Conservation (phyloP, 1,284 basidiomycete species). For the Cryptococcus jaspeensis region DNA sequence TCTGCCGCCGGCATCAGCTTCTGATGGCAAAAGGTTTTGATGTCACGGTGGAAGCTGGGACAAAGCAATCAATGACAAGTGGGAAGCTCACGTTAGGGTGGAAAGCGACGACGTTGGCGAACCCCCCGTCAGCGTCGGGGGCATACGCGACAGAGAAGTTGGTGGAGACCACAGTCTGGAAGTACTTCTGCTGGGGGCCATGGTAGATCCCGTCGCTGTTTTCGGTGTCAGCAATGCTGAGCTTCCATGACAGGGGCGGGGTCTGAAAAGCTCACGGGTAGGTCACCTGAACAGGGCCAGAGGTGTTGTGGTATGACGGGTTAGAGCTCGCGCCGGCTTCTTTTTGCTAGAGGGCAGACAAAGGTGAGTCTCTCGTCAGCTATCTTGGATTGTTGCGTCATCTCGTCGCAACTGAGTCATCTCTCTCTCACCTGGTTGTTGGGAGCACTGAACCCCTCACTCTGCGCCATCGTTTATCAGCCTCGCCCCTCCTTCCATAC, state of each 20-base stretch:
- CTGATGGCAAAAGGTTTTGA: not conserved
- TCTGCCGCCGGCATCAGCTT: conserved; percentile 21
- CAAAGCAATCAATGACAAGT: not conserved
- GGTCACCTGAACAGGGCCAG: conserved; percentile 59
- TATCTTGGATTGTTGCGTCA: no score
- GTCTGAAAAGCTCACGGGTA: conserved; percentile 46
- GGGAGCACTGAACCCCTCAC: conserved; percentile 60
- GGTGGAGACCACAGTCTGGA: conserved; percentile 56
- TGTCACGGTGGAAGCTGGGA: not conserved
- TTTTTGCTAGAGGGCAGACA: conserved; percentile 49
- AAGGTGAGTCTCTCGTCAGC: not conserved
- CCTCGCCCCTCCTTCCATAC: not conserved
- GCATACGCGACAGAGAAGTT: conserved; percentile 29
- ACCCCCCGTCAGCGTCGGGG: conserved; percentile 60
- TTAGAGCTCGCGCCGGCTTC: conserved; percentile 57
- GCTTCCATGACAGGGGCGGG: no score
- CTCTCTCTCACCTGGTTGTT: conserved; percentile 48
- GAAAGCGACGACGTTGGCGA: conserved; percentile 60
- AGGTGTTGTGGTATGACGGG: conserved; percentile 55
- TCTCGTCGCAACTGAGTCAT: no score
- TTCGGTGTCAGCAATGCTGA: conserved; percentile 53
- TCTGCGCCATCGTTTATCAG: conserved; percentile 26
- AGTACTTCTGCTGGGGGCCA: conserved; percentile 59
- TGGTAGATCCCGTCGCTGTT: conserved; percentile 55
- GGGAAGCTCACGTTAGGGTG: conserved; percentile 21